phyloP scores from a whole-genome alignment of 2,329 filamentous ascomycete genomes.

The Fusarium tupiense region DNA sequence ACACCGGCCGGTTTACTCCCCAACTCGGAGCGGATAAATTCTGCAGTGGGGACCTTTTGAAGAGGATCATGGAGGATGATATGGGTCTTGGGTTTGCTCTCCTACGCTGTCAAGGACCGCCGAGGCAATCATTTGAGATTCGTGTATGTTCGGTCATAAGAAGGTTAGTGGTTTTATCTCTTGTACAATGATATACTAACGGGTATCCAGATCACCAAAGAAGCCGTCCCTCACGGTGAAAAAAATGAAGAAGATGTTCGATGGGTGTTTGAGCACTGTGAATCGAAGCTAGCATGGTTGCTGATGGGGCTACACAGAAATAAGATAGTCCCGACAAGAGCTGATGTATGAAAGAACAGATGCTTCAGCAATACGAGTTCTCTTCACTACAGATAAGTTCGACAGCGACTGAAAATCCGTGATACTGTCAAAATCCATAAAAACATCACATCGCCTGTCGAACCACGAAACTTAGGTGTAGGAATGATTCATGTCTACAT shows the following conservation, averaged over 20 bases:
- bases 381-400: too few relatives aligned
- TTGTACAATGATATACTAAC: background rate
- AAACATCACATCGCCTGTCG: background rate
- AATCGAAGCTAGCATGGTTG: background rate
- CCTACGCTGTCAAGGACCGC: rapidly evolving
- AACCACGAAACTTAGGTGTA: too few relatives aligned
- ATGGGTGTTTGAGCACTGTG: background rate
- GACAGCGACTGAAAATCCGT: background rate
- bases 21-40: background rate
- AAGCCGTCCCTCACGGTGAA: rapidly evolving
- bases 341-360: background rate
- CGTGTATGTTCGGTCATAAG: background rate
- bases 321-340: background rate
- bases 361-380: background rate
- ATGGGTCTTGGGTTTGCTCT: background rate
- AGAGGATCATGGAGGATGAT: background rate
- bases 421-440: too few relatives aligned
- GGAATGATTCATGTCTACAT: background rate
- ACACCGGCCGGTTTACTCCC: background rate
- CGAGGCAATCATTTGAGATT: background rate
- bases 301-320: too few relatives aligned
- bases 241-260: background rate
- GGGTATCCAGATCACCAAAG: background rate
- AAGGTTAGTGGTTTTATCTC: background rate
- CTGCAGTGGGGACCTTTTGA: background rate